Conservation (phyloP, 306 rosid genomes). For the Casuarina equisetifolia region DNA sequence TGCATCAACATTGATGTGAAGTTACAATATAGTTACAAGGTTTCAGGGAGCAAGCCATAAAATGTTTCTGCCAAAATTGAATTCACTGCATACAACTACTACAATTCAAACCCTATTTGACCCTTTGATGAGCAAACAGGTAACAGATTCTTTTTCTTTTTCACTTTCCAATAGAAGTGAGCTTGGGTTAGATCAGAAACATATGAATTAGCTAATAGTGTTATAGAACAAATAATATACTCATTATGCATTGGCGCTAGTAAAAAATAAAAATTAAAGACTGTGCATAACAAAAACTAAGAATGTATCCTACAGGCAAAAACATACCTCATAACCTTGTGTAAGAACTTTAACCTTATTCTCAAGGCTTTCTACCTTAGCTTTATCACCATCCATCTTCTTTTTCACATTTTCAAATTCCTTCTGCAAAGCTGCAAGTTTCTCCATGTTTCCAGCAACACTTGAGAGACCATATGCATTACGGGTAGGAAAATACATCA, state of each 20-base stretch:
- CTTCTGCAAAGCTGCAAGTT: slow-evolving; percentile 80
- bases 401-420: slow-evolving; percentile 73
- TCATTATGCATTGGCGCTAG: slow-evolving; percentile 1
- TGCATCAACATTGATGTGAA: background rate
- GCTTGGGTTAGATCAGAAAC: background rate
- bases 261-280: background rate
- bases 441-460: slow-evolving; percentile 85
- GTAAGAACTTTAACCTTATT: slow-evolving; percentile 75
- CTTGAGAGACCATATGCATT: slow-evolving; percentile 83
- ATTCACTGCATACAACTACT: background rate
- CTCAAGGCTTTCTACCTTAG: slow-evolving; percentile 70
- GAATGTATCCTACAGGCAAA: slow-evolving; percentile 8
- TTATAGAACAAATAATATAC: background rate
- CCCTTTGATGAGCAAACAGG: background rate
- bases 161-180: background rate
- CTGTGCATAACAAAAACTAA: slow-evolving; percentile 9
- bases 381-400: slow-evolving; percentile 79
- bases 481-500: slow-evolving; percentile 79
- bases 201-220: background rate
- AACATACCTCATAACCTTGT: slow-evolving; percentile 88
- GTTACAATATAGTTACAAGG: background rate
- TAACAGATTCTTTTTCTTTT: background rate
- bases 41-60: background rate
- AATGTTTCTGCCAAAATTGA: background rate
- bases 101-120: background rate